Percentiles rank a stretch among this genome's conserved stretches.
Conservation (phyloP, 257 asterid species). For the Capsicum rhomboideum region DNA sequence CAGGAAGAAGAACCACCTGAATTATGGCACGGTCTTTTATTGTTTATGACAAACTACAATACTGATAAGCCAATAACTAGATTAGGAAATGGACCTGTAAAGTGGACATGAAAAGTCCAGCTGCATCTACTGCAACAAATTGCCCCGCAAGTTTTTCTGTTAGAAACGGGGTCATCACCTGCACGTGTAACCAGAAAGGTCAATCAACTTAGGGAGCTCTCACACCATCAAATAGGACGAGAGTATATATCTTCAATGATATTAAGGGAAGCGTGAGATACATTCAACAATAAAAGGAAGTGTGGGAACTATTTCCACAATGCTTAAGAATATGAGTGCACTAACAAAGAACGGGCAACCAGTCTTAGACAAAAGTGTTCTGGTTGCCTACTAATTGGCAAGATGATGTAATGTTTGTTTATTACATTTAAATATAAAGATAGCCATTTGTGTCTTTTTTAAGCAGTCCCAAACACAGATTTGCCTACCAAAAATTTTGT, state of each 20-base stretch:
- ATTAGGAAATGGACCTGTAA: slow-evolving; percentile 46
- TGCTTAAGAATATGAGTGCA: background rate
- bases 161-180: slow-evolving; percentile 89
- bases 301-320: background rate
- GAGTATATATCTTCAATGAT: background rate
- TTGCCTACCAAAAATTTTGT: background rate
- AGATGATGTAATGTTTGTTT: background rate
- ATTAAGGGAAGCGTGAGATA: background rate
- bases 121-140: slow-evolving; percentile 80
- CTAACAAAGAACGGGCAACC: background rate
- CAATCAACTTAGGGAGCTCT: background rate
- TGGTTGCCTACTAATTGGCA: background rate
- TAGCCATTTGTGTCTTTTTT: background rate
- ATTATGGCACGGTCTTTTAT: background rate
- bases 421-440: background rate
- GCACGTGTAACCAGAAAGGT: background rate
- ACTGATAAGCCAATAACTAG: background rate
- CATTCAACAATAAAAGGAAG: background rate
- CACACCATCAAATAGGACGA: background rate
- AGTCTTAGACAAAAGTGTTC: background rate
- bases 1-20: slow-evolving; percentile 91
- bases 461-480: background rate
- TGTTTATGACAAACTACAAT: background rate
- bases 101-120: slow-evolving; percentile 73
- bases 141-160: slow-evolving; percentile 90